These are phyloP conservation scores for Cardamine chenopodiifolia DNA, from an alignment of 345 rosid species.

Conservation along the genomic window DNA sequence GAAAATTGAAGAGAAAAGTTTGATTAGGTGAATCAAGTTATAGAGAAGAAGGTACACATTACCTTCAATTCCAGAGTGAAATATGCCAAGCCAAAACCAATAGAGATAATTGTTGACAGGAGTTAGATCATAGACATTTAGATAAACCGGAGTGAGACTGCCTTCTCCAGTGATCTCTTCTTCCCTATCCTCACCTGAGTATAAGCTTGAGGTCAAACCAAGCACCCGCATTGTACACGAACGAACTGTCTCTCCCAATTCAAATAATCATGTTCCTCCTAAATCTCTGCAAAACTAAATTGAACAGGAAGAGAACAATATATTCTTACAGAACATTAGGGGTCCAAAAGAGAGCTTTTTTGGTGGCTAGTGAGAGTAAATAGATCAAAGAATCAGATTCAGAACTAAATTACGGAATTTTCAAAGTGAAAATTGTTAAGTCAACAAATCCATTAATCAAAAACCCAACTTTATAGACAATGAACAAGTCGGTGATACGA, in stretches of 20 bases:
- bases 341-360: background rate
- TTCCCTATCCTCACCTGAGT: constrained; percentile 54
- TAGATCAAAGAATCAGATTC: background rate
- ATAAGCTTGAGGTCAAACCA: constrained; percentile 57
- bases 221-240: constrained; percentile 70
- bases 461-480: background rate
- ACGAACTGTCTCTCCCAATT: constrained; percentile 8
- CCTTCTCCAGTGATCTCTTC: constrained; percentile 41
- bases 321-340: background rate
- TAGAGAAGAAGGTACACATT: background rate
- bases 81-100: constrained; percentile 91
- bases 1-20: background rate
- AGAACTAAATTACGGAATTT: background rate
- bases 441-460: constrained; percentile 14
- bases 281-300: constrained; percentile 10
- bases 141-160: constrained; percentile 53
- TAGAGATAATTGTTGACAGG: constrained; percentile 89
- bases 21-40: background rate
- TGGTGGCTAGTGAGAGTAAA: background rate
- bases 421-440: background rate
- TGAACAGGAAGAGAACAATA: background rate
- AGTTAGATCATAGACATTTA: constrained; percentile 95
- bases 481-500: background rate
- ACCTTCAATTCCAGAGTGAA: constrained; percentile 98
- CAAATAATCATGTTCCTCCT: constrained; percentile 24